Evolutionary conservation across 1,139 yeast species (phyloP).

Genomic region (Taphrina betulina): DNA sequence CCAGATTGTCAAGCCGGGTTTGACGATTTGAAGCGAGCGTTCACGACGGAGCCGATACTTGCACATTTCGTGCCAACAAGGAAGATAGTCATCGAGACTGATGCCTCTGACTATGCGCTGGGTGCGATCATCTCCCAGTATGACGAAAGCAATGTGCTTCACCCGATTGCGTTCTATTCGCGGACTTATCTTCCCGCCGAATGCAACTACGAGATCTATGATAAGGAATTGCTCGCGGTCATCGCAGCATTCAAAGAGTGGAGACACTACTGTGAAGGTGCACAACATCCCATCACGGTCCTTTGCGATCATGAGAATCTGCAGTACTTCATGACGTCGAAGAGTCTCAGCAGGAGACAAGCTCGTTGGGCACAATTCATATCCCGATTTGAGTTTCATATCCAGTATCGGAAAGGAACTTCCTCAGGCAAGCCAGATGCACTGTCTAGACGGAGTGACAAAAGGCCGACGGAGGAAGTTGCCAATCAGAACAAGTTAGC

Average conservation of each 20-base stretch:
- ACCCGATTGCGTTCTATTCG: constrained; percentile 5
- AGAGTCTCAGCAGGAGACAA: not conserved
- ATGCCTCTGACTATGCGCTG: constrained; percentile 25
- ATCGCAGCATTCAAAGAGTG: not conserved
- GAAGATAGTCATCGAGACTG: constrained; percentile 16
- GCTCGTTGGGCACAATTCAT: constrained; percentile 8
- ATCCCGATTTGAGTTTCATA: not conserved
- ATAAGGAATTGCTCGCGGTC: constrained; percentile 14
- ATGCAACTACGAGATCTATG: constrained; percentile 15
- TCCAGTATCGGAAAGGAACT: too few species aligned
- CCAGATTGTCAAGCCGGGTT: not conserved
- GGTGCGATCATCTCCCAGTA: constrained; percentile 18
- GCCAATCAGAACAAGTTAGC: not conserved
- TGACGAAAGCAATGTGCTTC: not conserved
- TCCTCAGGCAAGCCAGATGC: not conserved
- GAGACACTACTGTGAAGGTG: not conserved
- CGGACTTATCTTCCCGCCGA: constrained; percentile 1
- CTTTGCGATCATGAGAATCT: constrained; percentile 4
- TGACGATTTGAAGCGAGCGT: not conserved
- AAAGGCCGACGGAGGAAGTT: not conserved
- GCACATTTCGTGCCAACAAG: constrained; percentile 6
- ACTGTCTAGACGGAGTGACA: not conserved
- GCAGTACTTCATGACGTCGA: not conserved
- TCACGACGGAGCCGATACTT: constrained; percentile 16
- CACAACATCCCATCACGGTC: not conserved